Conservation (phyloP, 129 eudicot genomes). For the Deinandra increscens region DNA sequence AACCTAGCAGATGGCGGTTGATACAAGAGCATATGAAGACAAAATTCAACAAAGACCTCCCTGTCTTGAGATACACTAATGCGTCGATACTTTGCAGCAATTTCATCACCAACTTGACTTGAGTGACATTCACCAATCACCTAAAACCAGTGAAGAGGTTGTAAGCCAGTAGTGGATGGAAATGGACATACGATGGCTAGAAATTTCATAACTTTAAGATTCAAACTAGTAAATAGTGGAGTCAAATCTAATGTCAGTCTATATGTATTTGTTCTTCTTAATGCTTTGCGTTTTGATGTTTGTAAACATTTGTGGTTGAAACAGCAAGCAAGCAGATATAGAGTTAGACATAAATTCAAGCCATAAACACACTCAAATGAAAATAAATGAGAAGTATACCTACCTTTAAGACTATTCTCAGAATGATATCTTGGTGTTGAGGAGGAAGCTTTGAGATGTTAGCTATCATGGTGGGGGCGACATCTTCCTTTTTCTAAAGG, state of each 20-base stretch:
- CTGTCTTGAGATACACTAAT: slow-evolving; percentile 56
- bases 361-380: not conserved
- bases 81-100: slow-evolving; percentile 60
- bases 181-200: slow-evolving; percentile 6
- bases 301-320: slow-evolving; percentile 4
- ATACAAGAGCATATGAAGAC: slow-evolving; percentile 76
- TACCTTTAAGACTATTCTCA: slow-evolving; percentile 77
- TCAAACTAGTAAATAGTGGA: not conserved
- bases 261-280: not conserved
- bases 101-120: slow-evolving; percentile 50
- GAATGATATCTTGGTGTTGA: slow-evolving; percentile 81
- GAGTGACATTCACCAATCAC: slow-evolving; percentile 88
- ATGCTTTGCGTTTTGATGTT: not conserved
- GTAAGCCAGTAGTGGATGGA: not conserved
- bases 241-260: slow-evolving; percentile 7
- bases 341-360: not conserved
- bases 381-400: slow-evolving; percentile 4
- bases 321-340: not conserved
- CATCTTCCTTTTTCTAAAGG: slow-evolving; percentile 60
- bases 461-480: slow-evolving; percentile 60
- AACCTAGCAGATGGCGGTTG: slow-evolving; percentile 76
- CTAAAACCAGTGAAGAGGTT: slow-evolving; percentile 39
- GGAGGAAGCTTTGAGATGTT: slow-evolving; percentile 85
- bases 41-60: slow-evolving; percentile 79
- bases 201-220: slow-evolving; percentile 3